phyloP scores from a whole-genome alignment of 1,284 basidiomycete genomes.

The Boletus smithii region DNA sequence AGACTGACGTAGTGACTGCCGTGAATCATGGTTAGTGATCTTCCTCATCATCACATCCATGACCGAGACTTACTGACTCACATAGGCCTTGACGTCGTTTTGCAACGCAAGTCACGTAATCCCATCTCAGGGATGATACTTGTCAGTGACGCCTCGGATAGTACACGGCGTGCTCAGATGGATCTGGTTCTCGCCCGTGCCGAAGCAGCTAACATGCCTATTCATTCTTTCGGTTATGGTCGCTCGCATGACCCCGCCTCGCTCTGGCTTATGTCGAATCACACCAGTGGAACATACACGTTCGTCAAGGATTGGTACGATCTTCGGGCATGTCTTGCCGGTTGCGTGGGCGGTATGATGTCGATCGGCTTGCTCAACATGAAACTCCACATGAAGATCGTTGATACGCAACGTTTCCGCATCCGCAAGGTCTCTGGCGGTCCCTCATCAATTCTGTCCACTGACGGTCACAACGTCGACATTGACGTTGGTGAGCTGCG shows the following conservation, averaged over 20 bases:
- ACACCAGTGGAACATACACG: conserved; percentile 95
- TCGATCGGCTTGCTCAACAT: conserved; percentile 85
- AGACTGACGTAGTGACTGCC: conserved; percentile 93
- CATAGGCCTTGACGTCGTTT: conserved; percentile 82
- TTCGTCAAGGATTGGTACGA: conserved; percentile 97
- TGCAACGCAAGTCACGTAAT: conserved; percentile 91
- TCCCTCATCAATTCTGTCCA: conserved; percentile 76
- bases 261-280: conserved; percentile 98
- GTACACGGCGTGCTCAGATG: conserved; percentile 95
- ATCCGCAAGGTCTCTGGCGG: conserved; percentile 90
- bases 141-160: conserved; percentile 88
- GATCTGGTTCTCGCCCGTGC: conserved; percentile 93
- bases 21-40: conserved; percentile 77
- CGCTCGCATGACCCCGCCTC: conserved; percentile 95
- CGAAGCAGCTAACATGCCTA: conserved; percentile 93
- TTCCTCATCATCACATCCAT: not conserved
- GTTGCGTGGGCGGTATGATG: conserved; percentile 92
- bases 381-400: conserved; percentile 89
- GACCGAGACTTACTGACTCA: not conserved
- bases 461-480: conserved; percentile 89
- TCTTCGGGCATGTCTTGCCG: conserved; percentile 83
- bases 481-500: conserved; percentile 91
- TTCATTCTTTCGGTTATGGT: conserved; percentile 96
- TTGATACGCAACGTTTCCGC: conserved; percentile 79
- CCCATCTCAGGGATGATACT: conserved; percentile 88